phyloP scores from a whole-genome alignment of 495 filamentous ascomycete genomes.

The Aspergillus olivimuriae region DNA sequence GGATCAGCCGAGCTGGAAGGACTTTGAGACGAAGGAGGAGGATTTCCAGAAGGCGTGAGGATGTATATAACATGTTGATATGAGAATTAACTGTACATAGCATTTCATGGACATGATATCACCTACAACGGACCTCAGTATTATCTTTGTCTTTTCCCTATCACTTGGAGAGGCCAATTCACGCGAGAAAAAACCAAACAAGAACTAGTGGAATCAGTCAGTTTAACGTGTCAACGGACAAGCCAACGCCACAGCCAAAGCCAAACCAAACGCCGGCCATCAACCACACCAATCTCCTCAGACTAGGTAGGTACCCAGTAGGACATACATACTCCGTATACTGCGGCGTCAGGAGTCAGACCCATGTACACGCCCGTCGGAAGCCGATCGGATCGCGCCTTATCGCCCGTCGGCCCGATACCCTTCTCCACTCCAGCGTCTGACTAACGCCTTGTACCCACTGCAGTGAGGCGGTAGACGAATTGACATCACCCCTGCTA shows the following conservation, averaged over 20 bases:
- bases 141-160: not conserved
- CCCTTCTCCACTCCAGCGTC: not conserved
- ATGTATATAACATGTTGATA: not conserved
- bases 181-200: too few species aligned
- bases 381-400: not conserved
- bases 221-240: too few species aligned
- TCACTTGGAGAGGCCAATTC: too few species aligned
- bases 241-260: not conserved
- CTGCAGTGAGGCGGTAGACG: too few species aligned
- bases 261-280: not conserved
- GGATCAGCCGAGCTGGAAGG: conserved; percentile 32
- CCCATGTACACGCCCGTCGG: not conserved
- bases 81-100: not conserved
- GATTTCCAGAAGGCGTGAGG: conserved; percentile 14
- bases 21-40: conserved; percentile 22
- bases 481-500: not conserved
- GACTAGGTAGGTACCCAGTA: not conserved
- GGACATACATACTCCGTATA: not conserved
- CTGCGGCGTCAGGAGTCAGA: not conserved
- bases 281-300: not conserved
- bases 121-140: not conserved
- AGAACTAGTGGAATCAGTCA: too few species aligned
- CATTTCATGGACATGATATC: not conserved
- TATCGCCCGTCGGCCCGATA: conserved; percentile 5
- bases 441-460: too few species aligned